Evolutionary conservation across 2,329 filamentous ascomycete genomes (phyloP).

Genomic region (Fusarium oligoseptatum): DNA sequence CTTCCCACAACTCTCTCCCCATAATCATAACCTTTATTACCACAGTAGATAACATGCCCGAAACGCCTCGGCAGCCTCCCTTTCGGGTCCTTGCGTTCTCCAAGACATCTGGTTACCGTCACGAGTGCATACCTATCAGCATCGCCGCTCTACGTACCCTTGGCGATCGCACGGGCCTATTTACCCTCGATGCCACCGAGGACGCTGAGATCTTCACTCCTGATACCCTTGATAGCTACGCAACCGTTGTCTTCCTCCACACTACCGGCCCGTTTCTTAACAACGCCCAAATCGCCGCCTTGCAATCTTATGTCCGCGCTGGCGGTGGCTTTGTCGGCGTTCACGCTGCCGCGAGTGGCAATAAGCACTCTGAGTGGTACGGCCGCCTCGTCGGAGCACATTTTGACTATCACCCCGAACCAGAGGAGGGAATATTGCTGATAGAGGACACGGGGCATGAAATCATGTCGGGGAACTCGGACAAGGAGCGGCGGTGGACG

Average conservation of each 20-base stretch:
- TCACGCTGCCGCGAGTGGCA: conserved; percentile 23
- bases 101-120: conserved; percentile 28
- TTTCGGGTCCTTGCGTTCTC: conserved; percentile 24
- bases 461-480: background rate
- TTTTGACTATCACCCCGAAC: conserved; percentile 20
- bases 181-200: conserved; percentile 17
- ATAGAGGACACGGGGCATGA: conserved; percentile 5
- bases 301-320: background rate
- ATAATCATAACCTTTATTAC: background rate
- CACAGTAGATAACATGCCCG: background rate
- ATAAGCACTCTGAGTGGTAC: background rate
- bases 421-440: conserved; percentile 15
- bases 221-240: background rate
- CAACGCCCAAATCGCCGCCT: background rate
- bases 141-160: conserved; percentile 15
- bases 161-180: background rate
- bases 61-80: background rate
- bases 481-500: conserved; percentile 5
- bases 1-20: background rate
- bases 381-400: conserved; percentile 20
- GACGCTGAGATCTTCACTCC: background rate
- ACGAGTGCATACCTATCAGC: conserved; percentile 19
- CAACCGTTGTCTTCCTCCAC: conserved; percentile 22
- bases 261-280: conserved; percentile 17
- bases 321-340: conserved; percentile 32